Percentiles rank a stretch among this genome's conserved stretches.
phyloP scores from a whole-genome alignment of 2,329 filamentous ascomycete genomes.

The Fusarium humuli region DNA sequence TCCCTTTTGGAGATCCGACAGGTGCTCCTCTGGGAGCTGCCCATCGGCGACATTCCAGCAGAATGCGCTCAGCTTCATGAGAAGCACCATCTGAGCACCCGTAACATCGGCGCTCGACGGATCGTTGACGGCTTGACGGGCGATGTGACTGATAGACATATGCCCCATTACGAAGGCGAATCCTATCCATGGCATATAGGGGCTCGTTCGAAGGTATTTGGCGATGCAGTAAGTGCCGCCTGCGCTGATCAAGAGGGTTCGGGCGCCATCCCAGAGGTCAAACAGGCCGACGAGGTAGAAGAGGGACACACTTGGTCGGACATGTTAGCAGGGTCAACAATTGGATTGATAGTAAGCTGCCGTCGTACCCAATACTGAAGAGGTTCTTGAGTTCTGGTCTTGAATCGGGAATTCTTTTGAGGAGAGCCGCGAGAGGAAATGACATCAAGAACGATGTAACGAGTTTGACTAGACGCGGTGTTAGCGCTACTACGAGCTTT shows the following conservation, averaged over 20 bases:
- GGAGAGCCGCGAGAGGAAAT: conserved; percentile 86
- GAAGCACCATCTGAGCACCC: conserved; percentile 95
- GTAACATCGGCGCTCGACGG: conserved; percentile 85
- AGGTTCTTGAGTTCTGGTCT: conserved; percentile 87
- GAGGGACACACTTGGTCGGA: conserved; percentile 70
- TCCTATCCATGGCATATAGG: conserved; percentile 97
- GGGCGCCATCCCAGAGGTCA: conserved; percentile 87
- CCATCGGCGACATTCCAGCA: conserved; percentile 99
- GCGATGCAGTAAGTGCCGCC: conserved; percentile 86
- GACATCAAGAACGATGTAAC: conserved; percentile 91
- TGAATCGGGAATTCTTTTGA: conserved; percentile 90
- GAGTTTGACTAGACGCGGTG: conserved; percentile 78
- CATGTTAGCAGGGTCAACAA: conserved; percentile 6
- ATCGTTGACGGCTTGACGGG: conserved; percentile 77
- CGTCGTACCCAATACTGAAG: conserved; percentile 79
- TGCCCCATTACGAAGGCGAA: conserved; percentile 96
- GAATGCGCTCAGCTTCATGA: conserved; percentile 97
- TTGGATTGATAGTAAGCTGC: neutral
- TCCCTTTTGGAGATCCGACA: conserved; percentile 90
- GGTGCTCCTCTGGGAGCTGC: conserved; percentile 77
- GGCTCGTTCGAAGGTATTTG: conserved; percentile 79
- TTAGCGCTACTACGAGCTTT: conserved; percentile 25
- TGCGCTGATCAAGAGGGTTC: conserved; percentile 83
- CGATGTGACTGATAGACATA: conserved; percentile 90
- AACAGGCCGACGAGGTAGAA: conserved; percentile 97